A percentile compares a stretch with the other conserved stretches of the same genome.
Evolutionary conservation across 371 early-diverging fungal genomes (phyloP).

Genomic region (Mortierella sp.): DNA sequence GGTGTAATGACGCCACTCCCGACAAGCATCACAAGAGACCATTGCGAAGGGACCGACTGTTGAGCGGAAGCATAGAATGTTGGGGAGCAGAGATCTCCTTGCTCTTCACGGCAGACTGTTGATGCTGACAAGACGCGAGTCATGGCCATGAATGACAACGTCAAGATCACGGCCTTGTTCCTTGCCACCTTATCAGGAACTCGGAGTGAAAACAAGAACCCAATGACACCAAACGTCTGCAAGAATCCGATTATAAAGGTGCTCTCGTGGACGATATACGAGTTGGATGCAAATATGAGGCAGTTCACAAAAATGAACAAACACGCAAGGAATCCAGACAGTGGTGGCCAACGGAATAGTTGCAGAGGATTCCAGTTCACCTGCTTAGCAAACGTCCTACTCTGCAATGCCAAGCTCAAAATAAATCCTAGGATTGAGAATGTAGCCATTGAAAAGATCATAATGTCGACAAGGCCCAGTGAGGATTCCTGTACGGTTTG

Average conservation of each 20-base stretch:
- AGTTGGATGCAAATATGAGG: constrained; percentile 85
- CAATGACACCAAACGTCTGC: constrained; percentile 71
- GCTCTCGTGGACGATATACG: constrained; percentile 91
- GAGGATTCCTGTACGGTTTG: constrained; percentile 45
- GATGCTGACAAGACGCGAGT: constrained; percentile 71
- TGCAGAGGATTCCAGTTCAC: constrained; percentile 18
- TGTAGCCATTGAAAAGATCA: constrained; percentile 33
- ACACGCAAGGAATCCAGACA: constrained; percentile 54
- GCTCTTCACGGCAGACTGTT: constrained; percentile 92
- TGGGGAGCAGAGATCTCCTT: constrained; percentile 78
- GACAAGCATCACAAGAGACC: constrained; percentile 46
- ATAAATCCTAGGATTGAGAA: constrained; percentile 42
- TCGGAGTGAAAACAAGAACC: constrained; percentile 55
- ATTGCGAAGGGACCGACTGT: constrained; percentile 51
- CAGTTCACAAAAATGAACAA: constrained; percentile 67
- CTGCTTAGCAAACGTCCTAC: constrained; percentile 20
- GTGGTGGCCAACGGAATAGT: constrained; percentile 23
- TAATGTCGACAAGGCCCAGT: constrained; percentile 52
- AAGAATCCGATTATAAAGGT: constrained; percentile 71
- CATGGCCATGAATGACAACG: constrained; percentile 65
- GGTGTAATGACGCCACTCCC: constrained; percentile 55
- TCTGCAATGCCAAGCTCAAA: constrained; percentile 18
- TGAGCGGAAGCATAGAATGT: constrained; percentile 72
- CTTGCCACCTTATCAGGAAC: constrained; percentile 48
- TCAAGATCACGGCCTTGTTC: constrained; percentile 50